Conservation (phyloP, 495 filamentous ascomycete species). For the Penicillium herquei region DNA sequence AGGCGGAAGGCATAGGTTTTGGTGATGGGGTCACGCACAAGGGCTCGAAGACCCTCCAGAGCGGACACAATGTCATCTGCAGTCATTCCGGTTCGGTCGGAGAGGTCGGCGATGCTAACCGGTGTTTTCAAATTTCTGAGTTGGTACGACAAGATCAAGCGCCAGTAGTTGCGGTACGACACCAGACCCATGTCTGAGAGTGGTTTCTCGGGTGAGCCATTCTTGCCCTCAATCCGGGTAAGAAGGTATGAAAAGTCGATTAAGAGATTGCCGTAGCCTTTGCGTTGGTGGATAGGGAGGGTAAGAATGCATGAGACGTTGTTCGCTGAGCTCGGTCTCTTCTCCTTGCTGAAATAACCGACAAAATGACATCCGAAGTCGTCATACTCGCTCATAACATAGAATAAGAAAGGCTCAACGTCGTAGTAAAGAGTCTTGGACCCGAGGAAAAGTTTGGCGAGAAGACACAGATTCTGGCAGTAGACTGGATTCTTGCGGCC, state of each 20-base stretch:
- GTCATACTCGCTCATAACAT: conserved; percentile 96
- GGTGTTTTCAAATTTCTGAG: conserved; percentile 63
- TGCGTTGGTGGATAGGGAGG: conserved; percentile 91
- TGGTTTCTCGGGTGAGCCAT: conserved; percentile 94
- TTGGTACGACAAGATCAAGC: conserved; percentile 80
- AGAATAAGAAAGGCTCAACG: conserved; percentile 97
- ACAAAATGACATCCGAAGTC: conserved; percentile 95
- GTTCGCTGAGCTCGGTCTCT: conserved; percentile 89
- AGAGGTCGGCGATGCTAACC: conserved; percentile 75
- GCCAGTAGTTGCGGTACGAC: conserved; percentile 97
- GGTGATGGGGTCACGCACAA: conserved; percentile 87
- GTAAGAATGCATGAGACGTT: conserved; percentile 98
- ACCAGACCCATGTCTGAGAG: conserved; percentile 97
- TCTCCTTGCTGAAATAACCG: conserved; percentile 99
- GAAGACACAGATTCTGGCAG: conserved; percentile 93
- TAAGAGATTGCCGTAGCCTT: conserved; percentile 92
- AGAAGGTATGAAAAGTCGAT: conserved; percentile 98
- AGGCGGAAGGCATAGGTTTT: conserved; percentile 84
- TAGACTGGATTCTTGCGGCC: conserved; percentile 96
- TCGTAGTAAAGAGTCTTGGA: conserved; percentile 99
- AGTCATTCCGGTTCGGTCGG: conserved; percentile 90
- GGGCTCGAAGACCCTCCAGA: conserved; percentile 80
- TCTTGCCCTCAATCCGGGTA: conserved; percentile 89
- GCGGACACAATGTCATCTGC: conserved; percentile 94
- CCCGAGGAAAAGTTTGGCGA: conserved; percentile 93